Conservation (phyloP, 768 basidiomycete genomes). For the Boletus subparvulus region DNA sequence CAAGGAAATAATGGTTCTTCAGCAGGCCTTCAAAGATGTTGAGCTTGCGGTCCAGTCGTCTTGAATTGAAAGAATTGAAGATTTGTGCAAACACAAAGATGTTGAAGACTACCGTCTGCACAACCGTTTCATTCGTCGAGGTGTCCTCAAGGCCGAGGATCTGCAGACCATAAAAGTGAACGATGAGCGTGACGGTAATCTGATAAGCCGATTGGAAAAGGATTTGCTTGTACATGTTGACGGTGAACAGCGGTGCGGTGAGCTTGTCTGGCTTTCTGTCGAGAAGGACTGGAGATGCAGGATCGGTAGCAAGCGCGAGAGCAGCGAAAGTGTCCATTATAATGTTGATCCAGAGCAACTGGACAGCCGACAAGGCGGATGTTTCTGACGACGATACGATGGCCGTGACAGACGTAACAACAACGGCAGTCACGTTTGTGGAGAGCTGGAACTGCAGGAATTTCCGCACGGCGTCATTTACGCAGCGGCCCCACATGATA, state of each 20-base stretch:
- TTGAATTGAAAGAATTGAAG: constrained; percentile 91
- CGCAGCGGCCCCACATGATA: constrained; percentile 98
- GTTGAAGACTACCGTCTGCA: constrained; percentile 94
- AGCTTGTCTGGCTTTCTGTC: constrained; percentile 91
- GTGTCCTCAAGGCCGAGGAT: constrained; percentile 63
- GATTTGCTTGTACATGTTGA: constrained; percentile 98
- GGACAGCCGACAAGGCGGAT: constrained; percentile 93
- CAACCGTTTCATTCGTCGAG: constrained; percentile 39
- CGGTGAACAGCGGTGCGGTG: constrained; percentile 83
- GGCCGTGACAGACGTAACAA: constrained; percentile 90
- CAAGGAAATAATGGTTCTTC: constrained; percentile 81
- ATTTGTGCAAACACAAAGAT: constrained; percentile 98
- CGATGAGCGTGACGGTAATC: constrained; percentile 74
- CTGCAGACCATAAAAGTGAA: constrained; percentile 78
- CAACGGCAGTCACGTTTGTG: constrained; percentile 92
- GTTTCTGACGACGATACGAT: constrained; percentile 72
- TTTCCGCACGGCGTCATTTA: constrained; percentile 96
- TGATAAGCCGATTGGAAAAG: constrained; percentile 87
- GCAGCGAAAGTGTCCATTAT: constrained; percentile 99
- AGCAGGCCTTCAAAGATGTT: constrained; percentile 87
- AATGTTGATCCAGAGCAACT: constrained; percentile 97
- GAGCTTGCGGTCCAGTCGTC: constrained; percentile 78
- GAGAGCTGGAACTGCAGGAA: constrained; percentile 96
- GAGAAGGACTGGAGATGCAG: constrained; percentile 76
- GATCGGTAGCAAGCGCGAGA: constrained; percentile 95